Evolutionary conservation across 768 basidiomycete genomes (phyloP).

Genomic region (Phanerochaete carnosa): DNA sequence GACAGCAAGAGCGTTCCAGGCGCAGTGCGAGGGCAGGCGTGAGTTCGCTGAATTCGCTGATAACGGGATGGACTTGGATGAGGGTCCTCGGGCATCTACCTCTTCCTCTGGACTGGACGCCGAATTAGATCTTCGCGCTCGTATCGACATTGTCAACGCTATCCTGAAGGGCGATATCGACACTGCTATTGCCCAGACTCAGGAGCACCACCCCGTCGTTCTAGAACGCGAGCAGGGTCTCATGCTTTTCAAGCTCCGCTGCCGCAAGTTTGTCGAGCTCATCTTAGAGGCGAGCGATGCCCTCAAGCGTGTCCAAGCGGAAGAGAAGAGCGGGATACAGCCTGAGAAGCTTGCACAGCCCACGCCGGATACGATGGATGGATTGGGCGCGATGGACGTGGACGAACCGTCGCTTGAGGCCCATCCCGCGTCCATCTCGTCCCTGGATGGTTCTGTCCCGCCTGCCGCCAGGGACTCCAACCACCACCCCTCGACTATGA

Average conservation of each 20-base stretch:
- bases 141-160: conserved; percentile 69
- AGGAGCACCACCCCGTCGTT: conserved; percentile 56
- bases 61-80: conserved; percentile 7
- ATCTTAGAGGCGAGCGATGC: conserved; percentile 68
- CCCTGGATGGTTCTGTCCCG: conserved; percentile 20
- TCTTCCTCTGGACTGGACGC: conserved; percentile 29
- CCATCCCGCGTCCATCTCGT: conserved; percentile 13
- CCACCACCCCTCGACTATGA: conserved; percentile 2
- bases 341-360: conserved; percentile 17
- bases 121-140: conserved; percentile 54
- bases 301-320: conserved; percentile 55
- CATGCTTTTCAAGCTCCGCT: conserved; percentile 78
- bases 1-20: conserved; percentile 66
- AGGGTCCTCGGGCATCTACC: conserved; percentile 2
- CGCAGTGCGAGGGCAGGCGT: conserved; percentile 33
- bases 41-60: conserved; percentile 14
- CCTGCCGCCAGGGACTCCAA: conserved; percentile 15
- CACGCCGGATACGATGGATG: conserved; percentile 36
- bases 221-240: conserved; percentile 65
- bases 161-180: conserved; percentile 72
- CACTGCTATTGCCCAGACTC: conserved; percentile 54
- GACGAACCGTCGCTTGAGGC: conserved; percentile 43
- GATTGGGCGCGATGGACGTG: conserved; percentile 51
- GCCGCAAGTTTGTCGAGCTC: conserved; percentile 84
- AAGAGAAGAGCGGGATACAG: conserved; percentile 30